A percentile compares a stretch with the other conserved stretches of the same genome.
Conservation (phyloP, 257 asterid species). For the Craterostigma plantagineum region DNA sequence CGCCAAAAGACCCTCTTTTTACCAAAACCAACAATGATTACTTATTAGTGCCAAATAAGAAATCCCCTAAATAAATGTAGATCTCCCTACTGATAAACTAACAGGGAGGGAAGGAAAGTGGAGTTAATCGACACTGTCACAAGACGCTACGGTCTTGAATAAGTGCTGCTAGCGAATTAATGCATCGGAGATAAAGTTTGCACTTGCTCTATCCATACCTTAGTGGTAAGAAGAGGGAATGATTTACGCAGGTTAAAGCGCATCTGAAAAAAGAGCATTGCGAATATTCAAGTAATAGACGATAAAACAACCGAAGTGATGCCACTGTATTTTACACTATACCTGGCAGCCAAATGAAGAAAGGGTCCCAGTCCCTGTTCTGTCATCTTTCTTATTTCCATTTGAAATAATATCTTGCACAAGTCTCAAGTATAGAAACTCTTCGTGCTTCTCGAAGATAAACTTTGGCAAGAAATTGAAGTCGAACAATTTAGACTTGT, state of each 20-base stretch:
- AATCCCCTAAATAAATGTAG: neutral
- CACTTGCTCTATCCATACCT: neutral
- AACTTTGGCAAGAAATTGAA: constrained; percentile 57
- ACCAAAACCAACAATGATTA: constrained; percentile 4
- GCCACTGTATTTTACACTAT: no score
- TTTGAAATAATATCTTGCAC: constrained; percentile 66
- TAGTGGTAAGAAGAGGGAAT: constrained; percentile 7
- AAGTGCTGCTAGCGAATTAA: no score
- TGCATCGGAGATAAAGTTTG: neutral
- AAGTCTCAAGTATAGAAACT: constrained; percentile 53
- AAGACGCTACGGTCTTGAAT: no score
- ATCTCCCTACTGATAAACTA: no score
- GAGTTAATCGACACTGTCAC: no score
- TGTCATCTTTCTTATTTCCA: constrained; percentile 68
- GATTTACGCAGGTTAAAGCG: constrained; percentile 2
- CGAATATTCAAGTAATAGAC: no score
- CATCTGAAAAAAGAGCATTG: constrained; percentile 3
- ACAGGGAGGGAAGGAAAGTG: no score
- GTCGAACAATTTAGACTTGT: constrained; percentile 20
- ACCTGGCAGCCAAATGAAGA: constrained; percentile 98
- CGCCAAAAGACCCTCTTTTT: constrained; percentile 82
- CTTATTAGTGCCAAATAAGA: constrained; percentile 3
- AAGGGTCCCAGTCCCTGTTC: constrained; percentile 87
- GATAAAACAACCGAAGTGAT: no score
- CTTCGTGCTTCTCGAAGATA: constrained; percentile 75